Conservation (phyloP, 371 early-diverging fungal genomes). For the Saksenaea vasiformis region DNA sequence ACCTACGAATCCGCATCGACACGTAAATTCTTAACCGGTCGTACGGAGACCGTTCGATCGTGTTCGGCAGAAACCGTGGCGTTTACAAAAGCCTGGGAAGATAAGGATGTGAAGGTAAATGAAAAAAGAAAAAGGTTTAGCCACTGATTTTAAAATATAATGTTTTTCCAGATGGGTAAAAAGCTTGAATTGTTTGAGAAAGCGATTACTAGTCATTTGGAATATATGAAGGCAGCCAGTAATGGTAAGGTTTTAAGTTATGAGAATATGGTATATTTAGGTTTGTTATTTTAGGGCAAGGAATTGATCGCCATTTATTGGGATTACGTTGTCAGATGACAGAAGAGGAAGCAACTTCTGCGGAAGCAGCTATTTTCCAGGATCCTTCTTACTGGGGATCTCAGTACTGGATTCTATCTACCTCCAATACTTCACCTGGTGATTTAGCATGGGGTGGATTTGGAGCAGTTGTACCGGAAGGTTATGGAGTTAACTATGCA, state of each 20-base stretch:
- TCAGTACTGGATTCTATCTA: constrained; percentile 72
- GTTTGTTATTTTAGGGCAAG: constrained; percentile 75
- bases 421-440: constrained; percentile 84
- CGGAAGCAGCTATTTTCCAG: constrained; percentile 62
- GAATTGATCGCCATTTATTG: constrained; percentile 87
- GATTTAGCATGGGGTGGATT: constrained; percentile 77
- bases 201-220: constrained; percentile 70
- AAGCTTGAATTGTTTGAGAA: constrained; percentile 59
- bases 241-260: constrained; percentile 59
- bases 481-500: constrained; percentile 92
- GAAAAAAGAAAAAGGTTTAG: background rate
- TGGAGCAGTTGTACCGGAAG: constrained; percentile 76
- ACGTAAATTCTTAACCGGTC: constrained; percentile 77
- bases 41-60: constrained; percentile 86
- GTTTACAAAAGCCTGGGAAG: constrained; percentile 72
- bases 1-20: constrained; percentile 90
- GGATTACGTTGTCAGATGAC: constrained; percentile 82
- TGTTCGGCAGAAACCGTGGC: constrained; percentile 64
- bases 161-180: constrained; percentile 42
- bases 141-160: background rate
- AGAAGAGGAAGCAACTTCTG: constrained; percentile 65
- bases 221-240: constrained; percentile 66
- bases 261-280: constrained; percentile 61
- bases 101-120: constrained; percentile 46
- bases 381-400: constrained; percentile 75